Percentiles rank a stretch among this genome's conserved stretches.
Conservation (phyloP, 164 flowering plant species). For the Vitis rotundifolia region DNA sequence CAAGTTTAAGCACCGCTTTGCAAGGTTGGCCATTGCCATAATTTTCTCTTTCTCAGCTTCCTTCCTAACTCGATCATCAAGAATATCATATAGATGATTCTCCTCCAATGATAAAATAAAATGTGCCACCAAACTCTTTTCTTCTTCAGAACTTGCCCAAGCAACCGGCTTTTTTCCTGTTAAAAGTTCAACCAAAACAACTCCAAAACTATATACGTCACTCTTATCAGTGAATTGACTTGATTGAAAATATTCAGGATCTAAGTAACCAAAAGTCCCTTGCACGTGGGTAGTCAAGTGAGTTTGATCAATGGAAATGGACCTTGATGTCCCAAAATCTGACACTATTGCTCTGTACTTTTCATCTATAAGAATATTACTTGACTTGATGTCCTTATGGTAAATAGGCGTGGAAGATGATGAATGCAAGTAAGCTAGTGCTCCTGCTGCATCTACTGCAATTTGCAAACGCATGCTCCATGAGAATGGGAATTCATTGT, state of each 20-base stretch:
- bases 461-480: conserved; percentile 20
- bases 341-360: background rate
- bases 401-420: conserved; percentile 10
- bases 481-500: no score
- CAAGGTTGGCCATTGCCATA: no score
- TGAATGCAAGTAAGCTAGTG: conserved; percentile 4
- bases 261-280: conserved; percentile 7
- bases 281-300: conserved; percentile 2
- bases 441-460: conserved; percentile 12
- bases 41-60: no score
- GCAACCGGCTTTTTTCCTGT: background rate
- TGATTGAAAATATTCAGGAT: conserved; percentile 4
- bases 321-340: conserved; percentile 3
- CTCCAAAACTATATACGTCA: conserved; percentile 9
- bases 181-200: conserved; percentile 8
- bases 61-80: no score
- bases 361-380: no score
- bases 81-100: no score
- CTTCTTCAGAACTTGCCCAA: background rate
- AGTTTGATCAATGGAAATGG: conserved; percentile 1
- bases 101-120: conserved; percentile 2
- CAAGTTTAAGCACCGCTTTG: no score
- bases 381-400: no score
- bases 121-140: background rate
- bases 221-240: conserved; percentile 11